phyloP scores from a whole-genome alignment of 2,329 filamentous ascomycete genomes.

The Penicillium nordicum region DNA sequence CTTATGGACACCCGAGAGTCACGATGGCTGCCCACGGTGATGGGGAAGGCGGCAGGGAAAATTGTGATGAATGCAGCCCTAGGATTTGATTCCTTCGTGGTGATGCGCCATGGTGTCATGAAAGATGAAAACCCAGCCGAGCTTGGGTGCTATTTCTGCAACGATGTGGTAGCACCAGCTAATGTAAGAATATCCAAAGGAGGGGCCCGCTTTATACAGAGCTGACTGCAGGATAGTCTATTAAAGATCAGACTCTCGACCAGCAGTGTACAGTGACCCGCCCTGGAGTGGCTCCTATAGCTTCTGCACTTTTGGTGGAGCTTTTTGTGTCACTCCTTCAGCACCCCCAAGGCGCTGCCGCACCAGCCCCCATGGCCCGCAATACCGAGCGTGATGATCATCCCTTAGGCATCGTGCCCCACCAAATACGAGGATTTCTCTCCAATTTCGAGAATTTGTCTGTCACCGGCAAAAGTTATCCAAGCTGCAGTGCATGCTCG shows the following conservation, averaged over 20 bases:
- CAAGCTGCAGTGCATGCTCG: conserved; percentile 62
- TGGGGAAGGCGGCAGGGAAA: conserved; percentile 89
- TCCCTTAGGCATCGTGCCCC: conserved; percentile 55
- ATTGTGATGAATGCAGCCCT: conserved; percentile 96
- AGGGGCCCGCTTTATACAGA: conserved; percentile 11
- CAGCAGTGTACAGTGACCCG: conserved; percentile 97
- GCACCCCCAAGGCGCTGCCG: conserved; percentile 60
- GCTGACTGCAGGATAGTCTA: conserved; percentile 58
- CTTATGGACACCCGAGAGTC: conserved; percentile 95
- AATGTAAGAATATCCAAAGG: conserved; percentile 62
- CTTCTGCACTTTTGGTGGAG: conserved; percentile 86
- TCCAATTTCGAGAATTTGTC: conserved; percentile 58
- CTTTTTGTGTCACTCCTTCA: conserved; percentile 83
- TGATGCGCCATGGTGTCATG: conserved; percentile 87
- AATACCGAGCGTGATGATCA: conserved; percentile 40
- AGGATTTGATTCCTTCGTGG: conserved; percentile 93
- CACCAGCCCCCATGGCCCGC: conserved; percentile 36
- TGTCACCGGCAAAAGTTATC: conserved; percentile 56
- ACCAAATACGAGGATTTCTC: conserved; percentile 62
- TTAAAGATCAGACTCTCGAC: conserved; percentile 92
- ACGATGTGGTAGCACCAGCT: conserved; percentile 89
- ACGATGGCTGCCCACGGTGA: conserved; percentile 90
- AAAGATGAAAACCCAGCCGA: conserved; percentile 57
- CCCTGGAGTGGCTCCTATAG: conserved; percentile 86
- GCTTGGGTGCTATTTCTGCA: conserved; percentile 96